Percentiles rank a stretch among this genome's conserved stretches.
These are phyloP conservation scores for Pyronema domesticum DNA, from an alignment of 495 filamentous ascomycete genomes.

Conservation along the genomic window DNA sequence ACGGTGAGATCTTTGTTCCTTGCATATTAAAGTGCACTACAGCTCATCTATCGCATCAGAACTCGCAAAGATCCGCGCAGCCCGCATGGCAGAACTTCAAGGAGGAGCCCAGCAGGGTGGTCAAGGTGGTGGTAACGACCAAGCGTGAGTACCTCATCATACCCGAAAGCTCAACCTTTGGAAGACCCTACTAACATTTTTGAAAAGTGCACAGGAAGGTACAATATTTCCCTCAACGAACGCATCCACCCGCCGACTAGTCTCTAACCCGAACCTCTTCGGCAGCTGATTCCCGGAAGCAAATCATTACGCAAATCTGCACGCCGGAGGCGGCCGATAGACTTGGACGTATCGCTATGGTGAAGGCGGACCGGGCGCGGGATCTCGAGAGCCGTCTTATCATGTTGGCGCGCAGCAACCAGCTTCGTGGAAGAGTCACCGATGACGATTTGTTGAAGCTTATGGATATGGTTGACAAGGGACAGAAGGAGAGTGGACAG, in stretches of 20 bases:
- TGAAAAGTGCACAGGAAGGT: constrained; percentile 19
- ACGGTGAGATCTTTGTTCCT: too few species aligned
- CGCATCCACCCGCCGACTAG: neutral
- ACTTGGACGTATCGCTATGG: constrained; percentile 80
- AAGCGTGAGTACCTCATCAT: constrained; percentile 9
- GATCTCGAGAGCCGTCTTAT: constrained; percentile 88
- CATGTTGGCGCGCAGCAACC: constrained; percentile 71
- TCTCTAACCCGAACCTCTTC: neutral
- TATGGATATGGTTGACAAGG: constrained; percentile 63
- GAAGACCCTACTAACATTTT: neutral
- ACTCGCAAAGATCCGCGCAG: constrained; percentile 22
- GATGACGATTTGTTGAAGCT: constrained; percentile 89
- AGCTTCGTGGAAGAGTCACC: constrained; percentile 71
- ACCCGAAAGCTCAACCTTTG: neutral
- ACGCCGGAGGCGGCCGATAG: constrained; percentile 85
- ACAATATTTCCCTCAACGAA: neutral
- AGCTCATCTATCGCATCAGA: constrained; percentile 3
- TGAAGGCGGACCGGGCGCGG: constrained; percentile 76
- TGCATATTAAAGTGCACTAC: too few species aligned
- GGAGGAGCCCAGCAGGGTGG: constrained; percentile 5
- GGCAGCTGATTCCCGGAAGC: constrained; percentile 47
- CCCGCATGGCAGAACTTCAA: constrained; percentile 20
- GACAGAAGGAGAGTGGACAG: constrained; percentile 41
- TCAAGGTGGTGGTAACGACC: constrained; percentile 7
- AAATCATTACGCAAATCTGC: constrained; percentile 80